Conservation (phyloP, 2,329 filamentous ascomycete species). For the Metarhizium sp. region DNA sequence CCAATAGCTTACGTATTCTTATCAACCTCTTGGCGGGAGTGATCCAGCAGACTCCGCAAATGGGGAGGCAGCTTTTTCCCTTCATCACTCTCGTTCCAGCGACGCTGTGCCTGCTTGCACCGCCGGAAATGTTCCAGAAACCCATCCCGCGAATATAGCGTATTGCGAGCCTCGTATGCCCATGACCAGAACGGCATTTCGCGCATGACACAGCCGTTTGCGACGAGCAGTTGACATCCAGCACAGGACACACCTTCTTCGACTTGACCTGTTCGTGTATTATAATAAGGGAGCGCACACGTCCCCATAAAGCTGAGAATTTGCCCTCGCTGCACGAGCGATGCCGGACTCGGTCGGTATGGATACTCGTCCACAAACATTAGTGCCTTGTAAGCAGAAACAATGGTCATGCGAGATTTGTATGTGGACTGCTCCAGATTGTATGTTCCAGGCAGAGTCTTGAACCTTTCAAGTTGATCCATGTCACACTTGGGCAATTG, state of each 20-base stretch:
- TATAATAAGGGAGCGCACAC: slow-evolving; percentile 10
- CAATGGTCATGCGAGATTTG: too few species aligned
- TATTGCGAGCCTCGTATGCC: slow-evolving; percentile 14
- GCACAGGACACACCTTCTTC: slow-evolving; percentile 22
- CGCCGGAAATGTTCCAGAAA: slow-evolving; percentile 24
- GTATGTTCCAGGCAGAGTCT: not conserved
- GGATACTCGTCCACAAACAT: not conserved
- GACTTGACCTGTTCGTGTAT: slow-evolving; percentile 12
- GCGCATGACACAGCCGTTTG: not conserved
- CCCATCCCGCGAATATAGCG: slow-evolving; percentile 18
- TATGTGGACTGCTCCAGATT: too few species aligned
- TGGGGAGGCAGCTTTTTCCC: not conserved
- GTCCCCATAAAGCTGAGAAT: slow-evolving; percentile 14
- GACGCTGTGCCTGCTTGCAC: slow-evolving; percentile 22
- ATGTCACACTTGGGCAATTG: slow-evolving; percentile 9
- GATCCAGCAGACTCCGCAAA: not conserved
- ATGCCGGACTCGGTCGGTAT: slow-evolving; percentile 4
- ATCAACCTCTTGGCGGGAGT: not conserved
- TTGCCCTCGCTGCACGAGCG: slow-evolving; percentile 8
- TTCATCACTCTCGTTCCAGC: slow-evolving; percentile 16
- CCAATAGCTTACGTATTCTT: too few species aligned
- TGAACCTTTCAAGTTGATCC: too few species aligned
- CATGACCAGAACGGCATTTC: not conserved
- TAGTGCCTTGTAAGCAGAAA: too few species aligned
- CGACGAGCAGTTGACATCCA: slow-evolving; percentile 18